phyloP scores from a whole-genome alignment of 1,284 basidiomycete species.

The Polyporus tsugae region DNA sequence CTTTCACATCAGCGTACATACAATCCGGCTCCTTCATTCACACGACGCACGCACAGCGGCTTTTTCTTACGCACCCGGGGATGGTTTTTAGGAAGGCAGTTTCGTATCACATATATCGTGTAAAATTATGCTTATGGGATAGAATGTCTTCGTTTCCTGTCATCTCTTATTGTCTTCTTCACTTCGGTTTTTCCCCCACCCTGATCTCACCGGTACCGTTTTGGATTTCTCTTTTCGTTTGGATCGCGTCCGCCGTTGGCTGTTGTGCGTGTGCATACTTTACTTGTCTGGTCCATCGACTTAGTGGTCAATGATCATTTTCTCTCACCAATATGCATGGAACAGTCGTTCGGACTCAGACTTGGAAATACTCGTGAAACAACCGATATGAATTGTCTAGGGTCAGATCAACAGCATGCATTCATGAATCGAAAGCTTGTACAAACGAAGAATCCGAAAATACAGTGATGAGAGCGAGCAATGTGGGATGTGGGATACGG shows the following conservation, averaged over 20 bases:
- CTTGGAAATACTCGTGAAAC: neutral
- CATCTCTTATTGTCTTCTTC: constrained; percentile 35
- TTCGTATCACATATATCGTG: constrained; percentile 26
- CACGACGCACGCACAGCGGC: constrained; percentile 5
- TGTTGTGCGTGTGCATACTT: constrained; percentile 22
- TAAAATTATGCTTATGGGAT: constrained; percentile 46
- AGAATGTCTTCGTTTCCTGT: constrained; percentile 36
- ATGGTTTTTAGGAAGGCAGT: constrained; percentile 12
- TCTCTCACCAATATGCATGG: neutral
- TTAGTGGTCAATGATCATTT: neutral
- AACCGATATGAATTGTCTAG: neutral
- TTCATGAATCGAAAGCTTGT: constrained; percentile 18
- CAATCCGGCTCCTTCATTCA: constrained; percentile 1
- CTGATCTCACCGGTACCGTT: constrained; percentile 3
- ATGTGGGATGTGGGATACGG: neutral
- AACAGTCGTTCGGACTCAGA: neutral
- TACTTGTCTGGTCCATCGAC: neutral
- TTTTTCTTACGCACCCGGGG: constrained; percentile 8
- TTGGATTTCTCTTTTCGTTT: constrained; percentile 11
- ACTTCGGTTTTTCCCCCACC: constrained; percentile 17
- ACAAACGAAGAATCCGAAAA: neutral
- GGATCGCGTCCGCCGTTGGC: neutral
- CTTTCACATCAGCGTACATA: constrained; percentile 14
- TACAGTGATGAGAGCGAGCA: constrained; percentile 1
- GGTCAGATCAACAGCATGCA: constrained; percentile 2